Base-by-base conservation (phyloP, 371 early-diverging fungal genomes). In the Mortierella sp. region DNA sequence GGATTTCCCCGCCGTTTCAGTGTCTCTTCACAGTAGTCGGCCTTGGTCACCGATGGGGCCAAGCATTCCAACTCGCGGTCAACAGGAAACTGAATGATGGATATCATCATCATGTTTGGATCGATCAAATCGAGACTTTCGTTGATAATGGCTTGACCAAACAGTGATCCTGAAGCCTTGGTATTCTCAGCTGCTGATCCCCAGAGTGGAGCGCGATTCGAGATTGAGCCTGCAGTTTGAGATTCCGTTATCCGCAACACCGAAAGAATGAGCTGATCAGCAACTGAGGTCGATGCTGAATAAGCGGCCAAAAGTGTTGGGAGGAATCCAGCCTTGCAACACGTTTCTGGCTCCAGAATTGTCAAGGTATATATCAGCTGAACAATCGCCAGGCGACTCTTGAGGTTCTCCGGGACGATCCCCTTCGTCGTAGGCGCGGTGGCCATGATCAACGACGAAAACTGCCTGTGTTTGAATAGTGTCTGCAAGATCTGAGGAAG, bases 71-170 rank as follows among this genome's bases (percentile, higher is more conserved):
- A 29, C 25, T 68, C 71, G 34, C 68, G 64, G 24, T 83, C 79
- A 2, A 82, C 27, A 19, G 88, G 86, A 54, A 89, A 89, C 60
- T 85, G 83, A 1, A 84, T 83, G 40, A 86, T 80, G 10, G 91
- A 85, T 54, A 82, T 76, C 60, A 84, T 80, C 92, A 93, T 91
- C 73, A 86, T 62, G 3, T 62, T 77, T 6, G 90, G 79, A 51
- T 93, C 90, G 47, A 94, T 82, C 28, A 84, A 67, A 28, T 83
- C 82, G n/a, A 93, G 59, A 17, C 87, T 81, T 54, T 92, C 91
- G 56, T 85, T 65, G 67, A 82, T 31, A 67, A 79, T 67, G 21
- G 66, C 71, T 31, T 79, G 79, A 5, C 81, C 81, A 64, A 80
- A 79, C 6, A 80, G 56, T 8, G 74, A 60, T 14, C 46, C 59